A percentile compares a stretch with the other conserved stretches of the same genome.
Conservation (phyloP, 1,284 basidiomycete species). For the Melanopsichium pennsylvanicum region DNA sequence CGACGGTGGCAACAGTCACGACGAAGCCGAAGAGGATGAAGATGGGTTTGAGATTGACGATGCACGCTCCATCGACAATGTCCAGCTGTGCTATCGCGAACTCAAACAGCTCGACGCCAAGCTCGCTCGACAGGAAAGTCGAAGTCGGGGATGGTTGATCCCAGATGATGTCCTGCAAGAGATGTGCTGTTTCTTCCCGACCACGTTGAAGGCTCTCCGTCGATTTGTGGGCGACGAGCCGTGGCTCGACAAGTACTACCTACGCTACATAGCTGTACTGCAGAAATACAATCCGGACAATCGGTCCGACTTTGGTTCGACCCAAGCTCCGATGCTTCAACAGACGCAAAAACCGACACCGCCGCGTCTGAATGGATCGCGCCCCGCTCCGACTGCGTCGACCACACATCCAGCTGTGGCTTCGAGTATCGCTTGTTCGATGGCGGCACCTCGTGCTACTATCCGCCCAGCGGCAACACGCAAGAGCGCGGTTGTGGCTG, state of each 20-base stretch:
- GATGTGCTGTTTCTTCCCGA: constrained; percentile 19
- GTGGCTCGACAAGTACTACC: constrained; percentile 14
- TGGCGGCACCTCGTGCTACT: neutral
- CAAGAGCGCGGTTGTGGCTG: constrained; percentile 15
- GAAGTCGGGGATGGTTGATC: constrained; percentile 13
- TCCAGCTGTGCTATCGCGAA: constrained; percentile 22
- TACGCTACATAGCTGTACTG: constrained; percentile 29
- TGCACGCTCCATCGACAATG: constrained; percentile 7
- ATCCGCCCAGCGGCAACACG: constrained; percentile 5
- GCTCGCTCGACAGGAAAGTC: constrained; percentile 17
- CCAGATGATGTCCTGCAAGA: constrained; percentile 25
- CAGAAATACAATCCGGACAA: neutral
- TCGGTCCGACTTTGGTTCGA: neutral
- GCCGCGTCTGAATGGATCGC: too few relatives aligned
- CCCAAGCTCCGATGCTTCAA: neutral
- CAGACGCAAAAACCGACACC: neutral
- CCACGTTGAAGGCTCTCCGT: neutral
- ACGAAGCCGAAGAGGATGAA: constrained; percentile 16
- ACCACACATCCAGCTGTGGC: too few relatives aligned
- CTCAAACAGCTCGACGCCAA: constrained; percentile 18
- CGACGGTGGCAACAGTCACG: neutral
- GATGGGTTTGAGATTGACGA: constrained; percentile 26
- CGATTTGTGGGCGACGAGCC: constrained; percentile 1
- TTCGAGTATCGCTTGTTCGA: too few relatives aligned
- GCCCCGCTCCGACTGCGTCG: too few relatives aligned